These are phyloP conservation scores for Talaromyces sp. DNA, from an alignment of 2,329 filamentous ascomycete genomes.

Conservation along the genomic window DNA sequence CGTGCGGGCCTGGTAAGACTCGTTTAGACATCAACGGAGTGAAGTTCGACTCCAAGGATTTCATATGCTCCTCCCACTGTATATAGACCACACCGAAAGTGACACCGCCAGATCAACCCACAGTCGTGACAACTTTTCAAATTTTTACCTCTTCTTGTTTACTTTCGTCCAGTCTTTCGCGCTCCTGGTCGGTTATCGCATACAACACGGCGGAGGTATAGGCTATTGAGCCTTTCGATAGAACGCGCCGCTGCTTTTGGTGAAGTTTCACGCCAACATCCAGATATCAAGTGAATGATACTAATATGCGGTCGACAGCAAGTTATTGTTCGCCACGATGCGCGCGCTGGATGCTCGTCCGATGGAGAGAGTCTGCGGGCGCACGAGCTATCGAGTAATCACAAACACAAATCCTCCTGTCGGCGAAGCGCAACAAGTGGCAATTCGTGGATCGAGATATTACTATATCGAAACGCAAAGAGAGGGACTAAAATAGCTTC, in stretches of 20 bases:
- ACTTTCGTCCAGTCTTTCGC: not conserved
- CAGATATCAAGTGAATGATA: slow-evolving; percentile 1
- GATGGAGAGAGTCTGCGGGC: not conserved
- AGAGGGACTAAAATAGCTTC: not conserved
- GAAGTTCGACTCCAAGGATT: not conserved
- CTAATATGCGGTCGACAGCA: not conserved
- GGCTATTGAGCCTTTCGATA: not conserved
- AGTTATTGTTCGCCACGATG: not conserved
- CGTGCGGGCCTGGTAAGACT: slow-evolving; percentile 17
- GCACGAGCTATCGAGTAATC: not conserved
- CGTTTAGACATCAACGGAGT: slow-evolving; percentile 20
- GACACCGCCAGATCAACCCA: not conserved
- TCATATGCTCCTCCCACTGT: not conserved
- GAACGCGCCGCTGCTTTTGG: not conserved
- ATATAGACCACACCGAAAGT: not conserved
- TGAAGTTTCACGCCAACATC: not conserved
- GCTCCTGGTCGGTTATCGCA: not conserved
- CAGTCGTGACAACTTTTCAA: not conserved
- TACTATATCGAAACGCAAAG: not conserved
- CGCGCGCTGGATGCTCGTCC: not conserved
- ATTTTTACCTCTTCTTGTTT: not conserved
- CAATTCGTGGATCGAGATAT: not conserved
- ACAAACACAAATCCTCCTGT: not conserved
- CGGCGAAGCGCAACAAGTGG: not conserved
- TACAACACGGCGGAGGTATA: not conserved